Base-by-base conservation (phyloP, 1,284 basidiomycete species). In the Pseudozyma tsukubaensis region DNA sequence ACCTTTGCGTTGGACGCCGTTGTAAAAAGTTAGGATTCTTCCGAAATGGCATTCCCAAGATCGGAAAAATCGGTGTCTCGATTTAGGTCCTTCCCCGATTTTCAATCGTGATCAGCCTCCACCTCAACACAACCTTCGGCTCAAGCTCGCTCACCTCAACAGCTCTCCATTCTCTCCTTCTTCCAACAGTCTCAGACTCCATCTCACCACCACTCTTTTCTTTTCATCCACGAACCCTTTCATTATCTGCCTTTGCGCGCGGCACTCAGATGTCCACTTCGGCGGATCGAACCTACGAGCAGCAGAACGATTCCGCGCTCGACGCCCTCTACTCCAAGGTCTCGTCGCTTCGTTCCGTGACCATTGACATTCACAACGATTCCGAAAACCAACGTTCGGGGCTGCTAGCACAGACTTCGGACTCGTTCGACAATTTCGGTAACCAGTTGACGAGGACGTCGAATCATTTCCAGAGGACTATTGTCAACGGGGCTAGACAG, bases 251-350 rank as follows among this genome's bases (percentile, higher is more conserved):
- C 24, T 29, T 29, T 6, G 24, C 24, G 24, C 24, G 24, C 24
- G 24, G 24, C 24, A 29, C 24, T 29, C 24, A 47, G 55, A 78
- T 78, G 76, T 72, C 73, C 40, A 70, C 69, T 59, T 77, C 73
- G 62, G 63, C 72, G 11, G 72, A 77, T 65, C 71, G 66, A 34
- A 73, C 67, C 9, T 80, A 80, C 67, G 80, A 82, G 64, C 78
- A 82, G 63, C 80, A 82, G 72, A 82, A 82, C 73, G 80, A 82
- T 48, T 71, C 74, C 34, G 69, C 80, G 29, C 71, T 82, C 54
- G 73, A 80, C 63, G 62, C 68, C 11, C 75, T 82, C 44, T 80
- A 77, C 63, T 71, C 71, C 43, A 82, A 82, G 52, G 78, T 79
- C 16, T 72, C 71, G 10, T 77, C 78, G 18, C 54, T 79, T 34